Evolutionary conservation across 2,329 filamentous ascomycete species (phyloP), one percentile per base, ranked within the genome.

Genomic region (Hypoxylon sp.): DNA sequence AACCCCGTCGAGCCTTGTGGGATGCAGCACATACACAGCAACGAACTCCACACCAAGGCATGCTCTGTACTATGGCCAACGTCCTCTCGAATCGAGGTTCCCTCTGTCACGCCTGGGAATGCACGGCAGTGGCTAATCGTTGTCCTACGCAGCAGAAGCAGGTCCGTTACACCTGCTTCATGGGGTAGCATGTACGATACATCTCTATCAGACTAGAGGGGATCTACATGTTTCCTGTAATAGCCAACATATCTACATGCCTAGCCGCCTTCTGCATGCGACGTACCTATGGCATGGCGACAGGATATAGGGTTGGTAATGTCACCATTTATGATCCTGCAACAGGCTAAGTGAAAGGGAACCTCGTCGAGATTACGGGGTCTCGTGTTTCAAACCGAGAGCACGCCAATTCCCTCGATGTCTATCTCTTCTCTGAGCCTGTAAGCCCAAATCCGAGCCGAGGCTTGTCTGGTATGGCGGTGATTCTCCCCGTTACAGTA

Each of bases 181-280:
- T 75, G 73, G 69, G 70, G 73, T 77, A 73, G 66, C 69, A 75
- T 76, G 69, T 67, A 72, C 70, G 73, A 73, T 72, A 68, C 71
- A 65, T 71, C 68, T 74, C 68, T 74, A 62, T 53, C 69, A 68
- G 58, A 70, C 72, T 67, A 70, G 37, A 72, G 50, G 55, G 61
- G 57, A 62, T 60, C 53, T 65, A 68, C 64, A 70, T 59, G 37
- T 60, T 67, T 51, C 63, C 59, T 44, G 40, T 25, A 33, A 67
- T 50, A 51, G 48, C 48, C 31, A 67, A 49, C 50, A 44, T 42
- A 20, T 51, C 20, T 61, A 46, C 37, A 49, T 57, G 33, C 25
- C 48, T 62, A 64, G 40, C 40, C 17, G 17, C 31, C 42, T 46
- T 48, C 53, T 51, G 44, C 51, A 59, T 54, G 35, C 40, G 51